Evolutionary conservation across 73 alveolate species (phyloP), one percentile per base, ranked within the genome.

Genomic region (Stentor roeselii): DNA sequence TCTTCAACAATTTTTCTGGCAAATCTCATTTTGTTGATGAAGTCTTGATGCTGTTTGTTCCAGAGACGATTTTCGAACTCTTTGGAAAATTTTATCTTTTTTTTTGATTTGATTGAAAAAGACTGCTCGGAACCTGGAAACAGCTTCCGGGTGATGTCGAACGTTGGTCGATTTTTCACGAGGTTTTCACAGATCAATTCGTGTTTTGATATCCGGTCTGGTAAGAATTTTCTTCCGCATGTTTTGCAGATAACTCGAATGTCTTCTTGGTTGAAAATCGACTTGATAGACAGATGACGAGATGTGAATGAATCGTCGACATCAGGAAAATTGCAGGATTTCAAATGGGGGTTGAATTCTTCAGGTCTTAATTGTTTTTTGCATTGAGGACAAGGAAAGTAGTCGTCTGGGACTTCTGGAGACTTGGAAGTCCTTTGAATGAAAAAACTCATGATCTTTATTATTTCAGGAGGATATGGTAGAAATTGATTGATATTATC

Each of bases 131-230:
- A 27, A 27, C 27, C 42, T 21, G 84, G 75, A 14, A 35, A 76
- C 1, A 32, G 30, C 39, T 76, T 76, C 39, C 39, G 34, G 1
- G 27, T 76, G 78, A 37, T 76, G 39, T 76, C 84, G 37, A 76
- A 37, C 39, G n/a, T 21, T 1, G 74, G 74, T 32, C 60, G 32
- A 1, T 76, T 76, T 39, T 76, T 76, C 39, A 35, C 6, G 6
- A n/a, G 34, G 39, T 76, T 21, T 76, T 41, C 60, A 41, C 92
- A 87, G 31, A 84, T 82, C 34, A 60, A 42, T 39, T 84, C 59
- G 83, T 87, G 92, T 36, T 87, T 87, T n/a, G 82, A 75, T 14
- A 87, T 82, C 42, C 92, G 59, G 11, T 87, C 92, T 36, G 88
- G 59, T 0, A 84, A 84, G 74, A 87, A 87, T 74, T 76, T 87